Base-by-base conservation (phyloP, 441 rosid genomes). In the Hura crepitans region DNA sequence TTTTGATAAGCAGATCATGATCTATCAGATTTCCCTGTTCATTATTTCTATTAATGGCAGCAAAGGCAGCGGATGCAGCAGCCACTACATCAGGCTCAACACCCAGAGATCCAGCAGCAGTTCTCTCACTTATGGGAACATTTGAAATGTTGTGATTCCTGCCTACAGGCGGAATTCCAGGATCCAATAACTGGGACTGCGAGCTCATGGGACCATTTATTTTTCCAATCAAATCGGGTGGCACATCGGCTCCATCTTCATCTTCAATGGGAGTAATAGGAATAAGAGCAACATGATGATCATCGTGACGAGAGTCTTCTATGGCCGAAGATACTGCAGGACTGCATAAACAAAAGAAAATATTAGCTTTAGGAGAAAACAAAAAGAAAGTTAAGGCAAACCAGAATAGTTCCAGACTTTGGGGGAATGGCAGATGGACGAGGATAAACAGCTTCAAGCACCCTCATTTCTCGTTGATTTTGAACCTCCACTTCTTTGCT, bases 181-280 rank as follows among this genome's bases (percentile, higher is more conserved):
- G 64, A 75, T 68, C 73, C 59, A 79, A 53, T 57, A 66, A 49
- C 47, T 79, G 80, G 43, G 83, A 77, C 68, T 84, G 90, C 30
- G 85, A 76, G 65, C 76, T 80, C 74, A 79, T 71, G 5, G 84
- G 70, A 61, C 67, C 63, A 55, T 50, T 75, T 55, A 69, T 73
- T 57, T 84, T 78, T 60, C 73, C 81, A 66, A 70, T 49, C 55
- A 60, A 49, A 74, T 85, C 87, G 60, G 86, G 77, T 61, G 81
- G 74, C 14, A 77, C n/a, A 55, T 86, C 97, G 6, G 70, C 39
- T 42, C 77, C 39, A 67, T 92, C 99, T 78, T 92, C 98, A 72
- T 92, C 99, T 83, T 95, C 99, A 53, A 90, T 84, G 64, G 97
- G 88, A 59, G 86, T 84, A 63, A 95, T 79, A 66, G 99, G 99